Conservation (phyloP, 148 eudicot genomes). For the Diospyros lotus region DNA sequence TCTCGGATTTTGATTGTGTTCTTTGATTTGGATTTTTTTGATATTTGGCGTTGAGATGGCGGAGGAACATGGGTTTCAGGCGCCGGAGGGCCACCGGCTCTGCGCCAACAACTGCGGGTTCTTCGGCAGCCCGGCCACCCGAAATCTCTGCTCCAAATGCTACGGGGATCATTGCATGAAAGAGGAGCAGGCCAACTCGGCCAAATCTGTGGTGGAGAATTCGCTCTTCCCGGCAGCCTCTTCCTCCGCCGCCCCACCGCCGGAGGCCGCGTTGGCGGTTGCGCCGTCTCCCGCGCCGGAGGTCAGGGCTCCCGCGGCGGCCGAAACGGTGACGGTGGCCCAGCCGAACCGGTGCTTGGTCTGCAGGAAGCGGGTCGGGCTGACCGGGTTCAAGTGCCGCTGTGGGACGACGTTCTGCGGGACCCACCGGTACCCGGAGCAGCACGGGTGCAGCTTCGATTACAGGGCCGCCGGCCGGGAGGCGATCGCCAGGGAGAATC, state of each 20-base stretch:
- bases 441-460: slow-evolving; percentile 55
- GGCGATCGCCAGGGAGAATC: slow-evolving; percentile 63
- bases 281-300: slow-evolving; percentile 8
- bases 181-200: slow-evolving; percentile 30
- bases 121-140: slow-evolving; percentile 59
- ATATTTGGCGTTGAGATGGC: slow-evolving; percentile 25
- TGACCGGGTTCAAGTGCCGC: slow-evolving; percentile 57
- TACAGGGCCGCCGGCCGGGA: slow-evolving; percentile 50
- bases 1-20: neutral
- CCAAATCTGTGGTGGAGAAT: slow-evolving; percentile 35
- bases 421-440: slow-evolving; percentile 64
- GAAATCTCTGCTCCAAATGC: slow-evolving; percentile 57
- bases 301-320: slow-evolving; percentile 7
- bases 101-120: slow-evolving; percentile 70
- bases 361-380: slow-evolving; percentile 51
- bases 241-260: slow-evolving; percentile 1
- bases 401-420: slow-evolving; percentile 59
- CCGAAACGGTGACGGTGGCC: slow-evolving; percentile 4
- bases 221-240: slow-evolving; percentile 13
- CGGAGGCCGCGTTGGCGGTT: neutral
- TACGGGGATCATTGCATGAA: slow-evolving; percentile 33
- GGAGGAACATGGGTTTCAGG: slow-evolving; percentile 53
- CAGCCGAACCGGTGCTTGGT: slow-evolving; percentile 38
- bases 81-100: slow-evolving; percentile 50
- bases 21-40: neutral